Percentiles rank a stretch among this genome's conserved stretches.
Evolutionary conservation across 371 early-diverging fungal species (phyloP).

Genomic region (Saksenaea vasiformis): DNA sequence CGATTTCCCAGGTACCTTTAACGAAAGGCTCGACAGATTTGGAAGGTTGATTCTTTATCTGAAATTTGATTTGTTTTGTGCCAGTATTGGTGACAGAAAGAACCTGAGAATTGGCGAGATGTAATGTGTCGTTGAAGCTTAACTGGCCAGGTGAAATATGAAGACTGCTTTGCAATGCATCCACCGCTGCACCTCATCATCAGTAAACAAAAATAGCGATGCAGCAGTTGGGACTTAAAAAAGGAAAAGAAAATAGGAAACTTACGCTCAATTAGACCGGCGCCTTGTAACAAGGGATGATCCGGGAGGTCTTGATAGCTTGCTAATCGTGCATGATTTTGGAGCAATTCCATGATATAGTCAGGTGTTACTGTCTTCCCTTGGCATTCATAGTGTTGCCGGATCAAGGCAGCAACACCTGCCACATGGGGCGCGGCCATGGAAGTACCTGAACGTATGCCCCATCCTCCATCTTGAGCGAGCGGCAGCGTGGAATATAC

Average conservation of each 20-base stretch:
- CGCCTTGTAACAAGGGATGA: conserved; percentile 65
- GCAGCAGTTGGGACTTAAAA: not conserved
- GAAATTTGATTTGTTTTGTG: conserved; percentile 40
- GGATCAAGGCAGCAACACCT: conserved; percentile 65
- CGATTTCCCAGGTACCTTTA: conserved; percentile 13
- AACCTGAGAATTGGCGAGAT: conserved; percentile 32
- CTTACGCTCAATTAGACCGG: conserved; percentile 72
- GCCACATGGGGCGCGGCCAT: conserved; percentile 78
- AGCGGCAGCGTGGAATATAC: conserved; percentile 70
- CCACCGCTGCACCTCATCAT: conserved; percentile 33
- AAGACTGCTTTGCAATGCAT: conserved; percentile 54
- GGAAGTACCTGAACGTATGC: conserved; percentile 66
- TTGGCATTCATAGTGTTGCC: conserved; percentile 38
- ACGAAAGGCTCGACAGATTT: conserved; percentile 25
- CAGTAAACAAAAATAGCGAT: not conserved
- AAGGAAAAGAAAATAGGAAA: not conserved
- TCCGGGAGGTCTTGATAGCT: conserved; percentile 26
- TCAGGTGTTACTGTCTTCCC: not conserved
- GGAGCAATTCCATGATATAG: conserved; percentile 40
- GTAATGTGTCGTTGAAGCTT: conserved; percentile 70
- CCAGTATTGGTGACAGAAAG: conserved; percentile 59
- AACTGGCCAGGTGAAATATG: conserved; percentile 64
- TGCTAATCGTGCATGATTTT: conserved; percentile 53
- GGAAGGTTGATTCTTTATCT: conserved; percentile 7
- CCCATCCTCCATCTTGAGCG: conserved; percentile 45